phyloP scores from a whole-genome alignment of 2,329 filamentous ascomycete species.

The Talaromyces funiculosus region DNA sequence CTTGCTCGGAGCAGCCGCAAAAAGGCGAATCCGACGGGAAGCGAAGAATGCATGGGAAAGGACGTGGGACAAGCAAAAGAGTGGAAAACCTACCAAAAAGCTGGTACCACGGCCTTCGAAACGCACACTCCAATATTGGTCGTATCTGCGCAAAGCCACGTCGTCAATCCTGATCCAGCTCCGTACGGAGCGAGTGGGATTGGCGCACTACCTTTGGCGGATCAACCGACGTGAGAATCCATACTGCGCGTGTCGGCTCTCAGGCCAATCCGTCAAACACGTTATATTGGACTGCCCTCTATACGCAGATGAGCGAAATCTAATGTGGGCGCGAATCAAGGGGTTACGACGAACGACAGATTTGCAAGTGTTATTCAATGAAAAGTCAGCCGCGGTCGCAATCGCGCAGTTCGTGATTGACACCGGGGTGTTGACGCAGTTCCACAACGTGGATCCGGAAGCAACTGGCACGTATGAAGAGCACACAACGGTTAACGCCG shows the following conservation, averaged over 20 bases:
- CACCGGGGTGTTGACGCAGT: neutral
- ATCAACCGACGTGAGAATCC: neutral
- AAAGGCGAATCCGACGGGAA: neutral
- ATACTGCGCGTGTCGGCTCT: neutral
- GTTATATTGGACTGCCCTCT: neutral
- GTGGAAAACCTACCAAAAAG: neutral
- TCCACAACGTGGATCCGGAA: neutral
- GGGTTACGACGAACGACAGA: neutral
- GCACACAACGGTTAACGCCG: neutral
- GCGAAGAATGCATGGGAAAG: neutral
- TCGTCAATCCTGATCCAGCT: constrained; percentile 3
- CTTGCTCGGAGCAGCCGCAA: neutral
- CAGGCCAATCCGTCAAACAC: neutral
- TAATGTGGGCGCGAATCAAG: neutral
- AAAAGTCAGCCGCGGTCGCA: neutral
- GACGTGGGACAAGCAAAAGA: neutral
- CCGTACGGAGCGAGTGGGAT: neutral
- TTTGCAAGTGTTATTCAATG: neutral
- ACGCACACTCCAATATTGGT: neutral
- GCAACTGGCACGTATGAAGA: neutral
- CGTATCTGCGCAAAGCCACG: neutral
- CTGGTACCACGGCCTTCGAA: neutral
- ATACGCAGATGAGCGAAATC: neutral
- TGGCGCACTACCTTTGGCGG: neutral
- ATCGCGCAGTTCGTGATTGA: neutral